Percentiles rank a stretch among this genome's conserved stretches.
Evolutionary conservation across 345 rosid species (phyloP).

Genomic region (Sisymbrium altissimum): DNA sequence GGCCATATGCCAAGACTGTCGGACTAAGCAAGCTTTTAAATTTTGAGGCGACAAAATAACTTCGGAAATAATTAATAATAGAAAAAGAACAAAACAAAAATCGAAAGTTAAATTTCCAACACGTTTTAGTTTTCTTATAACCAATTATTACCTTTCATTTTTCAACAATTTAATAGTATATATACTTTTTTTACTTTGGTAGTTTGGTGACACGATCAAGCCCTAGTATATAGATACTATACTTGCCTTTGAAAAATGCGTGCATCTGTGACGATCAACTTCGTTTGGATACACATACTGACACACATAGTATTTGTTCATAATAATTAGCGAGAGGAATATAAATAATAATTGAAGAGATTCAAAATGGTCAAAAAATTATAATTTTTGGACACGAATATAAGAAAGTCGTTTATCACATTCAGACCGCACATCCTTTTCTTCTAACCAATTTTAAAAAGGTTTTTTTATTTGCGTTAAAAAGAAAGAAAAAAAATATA

Average conservation of each 20-base stretch:
- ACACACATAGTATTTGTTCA: constrained; percentile 20
- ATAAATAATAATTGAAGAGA: constrained; percentile 10
- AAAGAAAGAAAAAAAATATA: no score
- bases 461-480: neutral
- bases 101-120: neutral
- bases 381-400: constrained; percentile 27
- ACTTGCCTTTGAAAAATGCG: neutral
- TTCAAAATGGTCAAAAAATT: neutral
- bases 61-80: neutral
- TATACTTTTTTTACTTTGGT: neutral
- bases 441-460: neutral
- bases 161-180: neutral
- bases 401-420: constrained; percentile 9
- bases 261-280: constrained; percentile 9
- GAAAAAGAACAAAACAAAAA: neutral
- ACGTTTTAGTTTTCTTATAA: neutral
- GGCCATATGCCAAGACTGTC: neutral
- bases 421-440: neutral
- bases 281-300: constrained; percentile 19
- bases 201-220: constrained; percentile 2
- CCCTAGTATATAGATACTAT: constrained; percentile 1
- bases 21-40: neutral
- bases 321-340: constrained; percentile 2
- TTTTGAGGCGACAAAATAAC: neutral
- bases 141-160: neutral